Evolutionary conservation across 1,139 yeast genomes (phyloP), one percentile per base, ranked within the genome.

Genomic region (Hemisphaericaspora subhashii): DNA sequence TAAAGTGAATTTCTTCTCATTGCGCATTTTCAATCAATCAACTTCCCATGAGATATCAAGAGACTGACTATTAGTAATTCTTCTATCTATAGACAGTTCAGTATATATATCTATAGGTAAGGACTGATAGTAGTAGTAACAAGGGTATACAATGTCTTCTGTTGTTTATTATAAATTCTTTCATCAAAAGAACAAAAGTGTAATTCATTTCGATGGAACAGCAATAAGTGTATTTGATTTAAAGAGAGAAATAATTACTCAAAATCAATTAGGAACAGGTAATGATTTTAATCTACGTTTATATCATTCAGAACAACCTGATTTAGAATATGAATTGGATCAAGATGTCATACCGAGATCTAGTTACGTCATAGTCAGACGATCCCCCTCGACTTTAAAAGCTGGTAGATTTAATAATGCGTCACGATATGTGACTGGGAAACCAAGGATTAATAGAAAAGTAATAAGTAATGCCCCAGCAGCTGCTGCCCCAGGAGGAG

Each of bases 261-360:
- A 83, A 36, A 92, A 90, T 62, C 86, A 82, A 53, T 68, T 92
- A 16, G 90, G 92, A 3, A 81, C 83, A 42, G 95, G 96, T 1
- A 77, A 83, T 4, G 96, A 88, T 55, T 88, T 90, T 55, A 94
- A 87, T 57, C 66, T 92, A 36, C 66, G 77, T 38, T 59, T 94
- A 26, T 86, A 79, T 56, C 77, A 71, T 46, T 64, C 66, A 47
- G 77, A 72, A 43, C 87, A 84, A 53, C 85, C 88, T 10, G 96
- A 89, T 51, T 71, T 86, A 10, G 83, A 82, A 45, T 90, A 84
- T 50, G 96, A 89, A 53, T 84, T 86, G 51, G 81, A 77, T 39
- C 97, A 92, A 56, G 99, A 92, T 60, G 92, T 89, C 24, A 77
- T 92, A 37, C 92, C 96, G 1, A 72, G 98, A 47, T 88, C 97